Conservation (phyloP, 2,329 filamentous ascomycete species). For the Monilinia aucupariae region DNA sequence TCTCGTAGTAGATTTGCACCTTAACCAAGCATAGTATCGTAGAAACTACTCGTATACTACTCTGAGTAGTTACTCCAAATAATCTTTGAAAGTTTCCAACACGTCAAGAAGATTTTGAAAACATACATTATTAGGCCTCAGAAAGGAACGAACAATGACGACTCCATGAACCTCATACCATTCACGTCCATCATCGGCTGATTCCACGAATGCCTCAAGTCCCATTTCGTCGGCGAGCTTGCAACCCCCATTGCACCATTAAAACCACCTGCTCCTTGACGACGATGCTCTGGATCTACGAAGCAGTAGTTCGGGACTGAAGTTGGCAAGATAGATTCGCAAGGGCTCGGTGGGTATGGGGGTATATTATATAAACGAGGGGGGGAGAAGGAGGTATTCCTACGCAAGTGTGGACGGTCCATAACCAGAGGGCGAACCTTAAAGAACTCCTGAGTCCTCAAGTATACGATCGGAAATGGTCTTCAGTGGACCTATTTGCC, state of each 20-base stretch:
- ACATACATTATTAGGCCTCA: too few relatives aligned
- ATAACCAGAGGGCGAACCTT: background rate
- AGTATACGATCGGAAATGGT: background rate
- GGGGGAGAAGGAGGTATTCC: background rate
- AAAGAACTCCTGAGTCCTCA: background rate
- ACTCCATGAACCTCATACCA: conserved; percentile 2
- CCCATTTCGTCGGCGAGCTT: conserved; percentile 10
- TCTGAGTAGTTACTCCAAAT: too few relatives aligned
- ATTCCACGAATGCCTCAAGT: background rate
- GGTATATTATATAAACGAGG: background rate
- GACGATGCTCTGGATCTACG: background rate
- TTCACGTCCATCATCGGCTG: background rate
- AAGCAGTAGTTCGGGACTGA: background rate
- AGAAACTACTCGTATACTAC: too few relatives aligned
- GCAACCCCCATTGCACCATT: background rate
- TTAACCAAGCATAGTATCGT: too few relatives aligned
- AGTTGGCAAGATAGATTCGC: background rate
- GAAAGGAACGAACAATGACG: conserved; percentile 1
- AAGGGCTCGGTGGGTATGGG: fast-evolving
- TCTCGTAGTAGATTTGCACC: too few relatives aligned
- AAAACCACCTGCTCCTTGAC: background rate
- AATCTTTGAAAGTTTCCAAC: too few relatives aligned
- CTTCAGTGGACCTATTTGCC: background rate
- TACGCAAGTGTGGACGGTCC: background rate
- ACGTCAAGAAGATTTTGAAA: too few relatives aligned